These are phyloP conservation scores for Xylaria longipes DNA, from an alignment of 495 filamentous ascomycete species.

Conservation along the genomic window DNA sequence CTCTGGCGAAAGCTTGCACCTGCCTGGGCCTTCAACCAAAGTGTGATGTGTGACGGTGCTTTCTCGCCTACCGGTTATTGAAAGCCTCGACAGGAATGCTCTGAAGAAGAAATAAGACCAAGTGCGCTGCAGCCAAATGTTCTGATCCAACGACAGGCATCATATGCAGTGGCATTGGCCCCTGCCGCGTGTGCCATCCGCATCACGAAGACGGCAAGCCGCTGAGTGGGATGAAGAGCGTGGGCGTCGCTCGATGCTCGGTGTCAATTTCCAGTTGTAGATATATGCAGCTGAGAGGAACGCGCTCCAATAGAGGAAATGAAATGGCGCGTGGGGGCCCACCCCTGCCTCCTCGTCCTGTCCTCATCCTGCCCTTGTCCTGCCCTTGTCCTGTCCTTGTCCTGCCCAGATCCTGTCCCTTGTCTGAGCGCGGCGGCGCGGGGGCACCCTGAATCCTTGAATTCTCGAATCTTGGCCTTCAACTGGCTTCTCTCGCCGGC, in stretches of 20 bases:
- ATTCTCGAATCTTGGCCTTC: constrained; percentile 2
- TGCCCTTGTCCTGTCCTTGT: no score
- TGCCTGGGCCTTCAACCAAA: neutral
- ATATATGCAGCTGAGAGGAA: constrained; percentile 22
- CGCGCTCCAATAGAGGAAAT: constrained; percentile 21
- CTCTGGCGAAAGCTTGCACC: neutral
- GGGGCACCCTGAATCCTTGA: constrained; percentile 3
- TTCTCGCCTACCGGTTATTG: constrained; percentile 22
- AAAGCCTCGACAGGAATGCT: neutral
- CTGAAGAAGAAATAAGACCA: neutral
- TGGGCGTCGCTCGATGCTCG: constrained; percentile 20
- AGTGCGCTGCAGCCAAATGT: neutral
- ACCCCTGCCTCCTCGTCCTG: constrained; percentile 15
- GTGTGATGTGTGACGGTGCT: neutral
- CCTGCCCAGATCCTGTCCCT: no score
- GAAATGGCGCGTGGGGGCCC: constrained; percentile 25
- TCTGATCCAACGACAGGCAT: constrained; percentile 2
- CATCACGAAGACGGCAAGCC: constrained; percentile 25
- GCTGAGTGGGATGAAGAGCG: constrained; percentile 23
- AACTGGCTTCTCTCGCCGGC: neutral
- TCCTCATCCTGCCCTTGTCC: no score
- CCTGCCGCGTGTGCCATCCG: constrained; percentile 25
- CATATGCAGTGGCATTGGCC: constrained; percentile 21
- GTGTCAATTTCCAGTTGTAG: constrained; percentile 25
- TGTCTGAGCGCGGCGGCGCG: constrained; percentile 13